Percentiles rank a stretch among this genome's conserved stretches.
Conservation (phyloP, 495 filamentous ascomycete species). For the Hypoxylon lienhwacheense region DNA sequence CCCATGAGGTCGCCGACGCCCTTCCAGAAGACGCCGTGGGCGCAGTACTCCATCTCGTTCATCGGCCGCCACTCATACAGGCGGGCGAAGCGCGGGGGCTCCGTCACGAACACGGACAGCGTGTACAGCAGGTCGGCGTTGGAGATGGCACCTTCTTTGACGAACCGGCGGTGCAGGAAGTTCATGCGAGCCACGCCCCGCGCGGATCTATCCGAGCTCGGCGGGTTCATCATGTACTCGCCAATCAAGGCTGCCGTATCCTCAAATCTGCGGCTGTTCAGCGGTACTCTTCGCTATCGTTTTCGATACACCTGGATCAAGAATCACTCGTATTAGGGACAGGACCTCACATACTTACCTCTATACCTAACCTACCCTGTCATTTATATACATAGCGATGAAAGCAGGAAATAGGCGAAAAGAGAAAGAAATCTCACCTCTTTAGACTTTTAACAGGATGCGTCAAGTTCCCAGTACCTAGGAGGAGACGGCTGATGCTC, state of each 20-base stretch:
- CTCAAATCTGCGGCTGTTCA: slow-evolving; percentile 48
- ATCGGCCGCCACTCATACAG: slow-evolving; percentile 65
- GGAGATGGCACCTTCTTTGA: slow-evolving; percentile 59
- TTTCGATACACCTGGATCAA: no score
- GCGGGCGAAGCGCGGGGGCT: slow-evolving; percentile 61
- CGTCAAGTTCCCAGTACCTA: slow-evolving; percentile 61
- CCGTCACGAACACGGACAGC: slow-evolving; percentile 60
- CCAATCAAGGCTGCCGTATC: slow-evolving; percentile 63
- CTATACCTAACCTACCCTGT: not conserved
- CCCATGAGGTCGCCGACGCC: slow-evolving; percentile 62
- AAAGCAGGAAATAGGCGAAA: not conserved
- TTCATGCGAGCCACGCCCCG: slow-evolving; percentile 65
- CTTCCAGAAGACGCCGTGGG: slow-evolving; percentile 68
- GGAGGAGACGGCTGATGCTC: slow-evolving; percentile 60
- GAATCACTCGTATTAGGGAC: no score
- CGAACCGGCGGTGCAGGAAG: slow-evolving; percentile 65
- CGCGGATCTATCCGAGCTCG: slow-evolving; percentile 52
- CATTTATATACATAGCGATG: no score
- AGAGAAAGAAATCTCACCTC: slow-evolving; percentile 39
- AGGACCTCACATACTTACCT: no score
- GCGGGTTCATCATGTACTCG: slow-evolving; percentile 50
- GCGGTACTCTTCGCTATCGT: not conserved
- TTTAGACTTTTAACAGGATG: slow-evolving; percentile 56
- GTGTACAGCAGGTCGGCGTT: slow-evolving; percentile 71
- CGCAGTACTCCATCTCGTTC: slow-evolving; percentile 65